phyloP scores from a whole-genome alignment of 345 rosid genomes.

The Populus tremula region DNA sequence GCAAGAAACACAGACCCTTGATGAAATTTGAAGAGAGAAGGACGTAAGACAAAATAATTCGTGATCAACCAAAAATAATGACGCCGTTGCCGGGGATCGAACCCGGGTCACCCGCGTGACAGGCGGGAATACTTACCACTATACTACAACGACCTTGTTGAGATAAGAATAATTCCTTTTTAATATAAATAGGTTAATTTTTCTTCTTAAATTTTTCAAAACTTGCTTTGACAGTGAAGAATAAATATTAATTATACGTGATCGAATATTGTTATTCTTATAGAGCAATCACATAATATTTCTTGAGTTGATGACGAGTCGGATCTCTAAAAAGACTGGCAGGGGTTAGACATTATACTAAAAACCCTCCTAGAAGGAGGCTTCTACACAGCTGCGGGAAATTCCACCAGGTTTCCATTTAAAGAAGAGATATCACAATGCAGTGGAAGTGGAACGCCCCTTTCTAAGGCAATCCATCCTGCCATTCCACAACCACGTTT shows the following conservation, averaged over 20 bases:
- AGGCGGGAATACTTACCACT: slow-evolving; percentile 36
- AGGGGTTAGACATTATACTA: no score
- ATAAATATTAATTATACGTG: no score
- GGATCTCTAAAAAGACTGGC: no score
- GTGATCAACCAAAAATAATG: not conserved
- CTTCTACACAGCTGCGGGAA: slow-evolving; percentile 37
- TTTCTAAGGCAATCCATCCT: slow-evolving; percentile 59
- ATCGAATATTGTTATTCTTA: no score
- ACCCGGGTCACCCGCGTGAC: slow-evolving; percentile 96
- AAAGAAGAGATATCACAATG: slow-evolving; percentile 47
- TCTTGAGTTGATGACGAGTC: no score
- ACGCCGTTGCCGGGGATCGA: slow-evolving; percentile 95
- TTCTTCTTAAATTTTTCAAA: no score
- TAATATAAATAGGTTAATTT: fast-evolving
- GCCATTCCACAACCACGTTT: slow-evolving; percentile 52
- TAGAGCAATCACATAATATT: no score
- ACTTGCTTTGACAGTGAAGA: no score
- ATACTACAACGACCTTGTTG: slow-evolving; percentile 8
- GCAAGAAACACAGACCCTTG: no score
- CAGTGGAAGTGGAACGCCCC: slow-evolving; percentile 60
- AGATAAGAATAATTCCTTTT: fast-evolving
- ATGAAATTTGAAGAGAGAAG: no score
- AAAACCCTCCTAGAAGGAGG: slow-evolving; percentile 38
- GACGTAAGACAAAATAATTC: no score
- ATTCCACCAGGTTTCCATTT: slow-evolving; percentile 35